Conservation (phyloP, 2,329 filamentous ascomycete genomes). For the Boeremia exigua region DNA sequence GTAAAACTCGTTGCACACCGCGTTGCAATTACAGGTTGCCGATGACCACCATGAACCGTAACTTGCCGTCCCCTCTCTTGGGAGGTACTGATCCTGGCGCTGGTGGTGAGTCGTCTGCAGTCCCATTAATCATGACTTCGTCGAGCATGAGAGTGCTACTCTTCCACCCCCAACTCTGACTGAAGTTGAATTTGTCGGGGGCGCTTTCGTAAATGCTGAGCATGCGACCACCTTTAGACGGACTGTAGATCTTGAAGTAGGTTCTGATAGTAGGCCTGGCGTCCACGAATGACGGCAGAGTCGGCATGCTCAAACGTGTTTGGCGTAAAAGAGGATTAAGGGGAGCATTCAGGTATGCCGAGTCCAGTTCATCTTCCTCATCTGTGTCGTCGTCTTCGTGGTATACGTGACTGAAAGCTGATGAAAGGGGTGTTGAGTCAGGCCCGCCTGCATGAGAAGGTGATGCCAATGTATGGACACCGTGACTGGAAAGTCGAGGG, state of each 20-base stretch:
- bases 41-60: conserved; percentile 67
- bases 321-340: conserved; percentile 28
- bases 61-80: conserved; percentile 56
- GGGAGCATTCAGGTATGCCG: conserved; percentile 36
- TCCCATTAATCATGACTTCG: conserved; percentile 43
- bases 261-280: conserved; percentile 63
- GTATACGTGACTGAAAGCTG: conserved; percentile 22
- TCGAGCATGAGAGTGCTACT: conserved; percentile 64
- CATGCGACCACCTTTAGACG: conserved; percentile 63
- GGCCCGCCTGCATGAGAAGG: conserved; percentile 20
- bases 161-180: conserved; percentile 68
- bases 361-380: conserved; percentile 33
- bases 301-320: conserved; percentile 38
- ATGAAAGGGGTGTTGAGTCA: conserved; percentile 30
- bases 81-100: conserved; percentile 19
- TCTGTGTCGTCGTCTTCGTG: conserved; percentile 37
- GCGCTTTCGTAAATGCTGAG: conserved; percentile 65
- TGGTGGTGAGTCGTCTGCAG: conserved; percentile 7
- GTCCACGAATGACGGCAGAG: conserved; percentile 62
- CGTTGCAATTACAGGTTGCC: conserved; percentile 50
- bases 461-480: conserved; percentile 24
- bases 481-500: conserved; percentile 21
- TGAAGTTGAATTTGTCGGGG: conserved; percentile 65
- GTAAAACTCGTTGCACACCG: neutral
- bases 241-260: conserved; percentile 68